Base-by-base conservation (phyloP, 169 alveolate genomes). In the Plasmodium vivax region DNA sequence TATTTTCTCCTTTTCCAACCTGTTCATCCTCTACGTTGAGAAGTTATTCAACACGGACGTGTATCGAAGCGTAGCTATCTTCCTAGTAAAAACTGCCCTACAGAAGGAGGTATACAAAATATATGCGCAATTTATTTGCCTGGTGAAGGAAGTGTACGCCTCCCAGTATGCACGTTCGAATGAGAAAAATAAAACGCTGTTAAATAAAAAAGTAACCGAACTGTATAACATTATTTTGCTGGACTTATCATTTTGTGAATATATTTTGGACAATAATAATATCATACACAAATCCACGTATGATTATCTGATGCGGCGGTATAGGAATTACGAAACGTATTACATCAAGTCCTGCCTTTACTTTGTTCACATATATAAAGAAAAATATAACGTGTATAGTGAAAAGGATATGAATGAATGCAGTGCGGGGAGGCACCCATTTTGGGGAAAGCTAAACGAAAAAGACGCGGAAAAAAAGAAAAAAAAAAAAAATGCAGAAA, bases 141-240 rank as follows among this genome's bases (percentile, higher is more conserved):
- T 47, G 0, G 9, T 92, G 27, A 51, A 58, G 72, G 77, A 80
- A 45, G 27, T 80, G 12, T 81, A 90, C 30, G 23, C 75, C 12
- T 10, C 19, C 32, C 84, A 72, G 51, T 68, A 68, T 32, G 71
- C 45, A 19, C n/a, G 14, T 10, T 68, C 68, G 68, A 10, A 56
- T 32, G 73, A 58, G 27, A 79, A 38, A 74, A 54, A 27, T 79
- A 88, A 47, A 77, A 88, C 54, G 45, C 38, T 92, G 10, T 92
- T 92, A 36, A 51, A 82, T 82, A 82, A 82, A 82, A 92, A 92
- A 82, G 23, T 92, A 54, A 92, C 95, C 54, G 87, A 83, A 82
- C 27, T 92, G 71, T 92, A 92, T 45, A 72, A 92, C 77, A 92
- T 92, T 36, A 19, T 92, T 34, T 32, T 92, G 14, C 34, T 92